These are phyloP conservation scores for Cystobasidium onofrii DNA, from an alignment of 768 basidiomycete species.

Conservation along the genomic window DNA sequence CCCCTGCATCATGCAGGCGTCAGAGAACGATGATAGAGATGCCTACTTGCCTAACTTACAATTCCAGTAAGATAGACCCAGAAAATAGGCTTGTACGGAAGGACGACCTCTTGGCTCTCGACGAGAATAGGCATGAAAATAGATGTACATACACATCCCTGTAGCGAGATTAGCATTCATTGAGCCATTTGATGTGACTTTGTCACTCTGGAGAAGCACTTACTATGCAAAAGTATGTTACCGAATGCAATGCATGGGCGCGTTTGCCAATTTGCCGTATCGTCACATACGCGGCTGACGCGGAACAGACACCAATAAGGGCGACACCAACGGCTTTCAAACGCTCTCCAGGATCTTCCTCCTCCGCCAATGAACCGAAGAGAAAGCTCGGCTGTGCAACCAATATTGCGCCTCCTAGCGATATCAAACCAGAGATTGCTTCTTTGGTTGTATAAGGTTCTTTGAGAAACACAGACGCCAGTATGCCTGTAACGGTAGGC, in stretches of 20 bases:
- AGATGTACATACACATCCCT: neutral
- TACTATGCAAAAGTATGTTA: constrained; percentile 56
- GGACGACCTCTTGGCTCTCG: constrained; percentile 9
- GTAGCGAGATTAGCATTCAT: too few species aligned
- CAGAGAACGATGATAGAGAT: too few species aligned
- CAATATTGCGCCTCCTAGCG: constrained; percentile 66
- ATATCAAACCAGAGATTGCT: constrained; percentile 50
- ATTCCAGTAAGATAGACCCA: constrained; percentile 21
- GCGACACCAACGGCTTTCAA: constrained; percentile 54
- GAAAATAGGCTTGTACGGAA: constrained; percentile 21
- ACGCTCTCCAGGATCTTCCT: constrained; percentile 45
- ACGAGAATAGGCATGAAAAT: constrained; percentile 15
- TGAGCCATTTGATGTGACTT: neutral
- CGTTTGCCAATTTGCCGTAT: constrained; percentile 66
- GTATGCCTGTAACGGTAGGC: constrained; percentile 61
- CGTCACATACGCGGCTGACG: constrained; percentile 57
- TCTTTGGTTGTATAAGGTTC: constrained; percentile 40
- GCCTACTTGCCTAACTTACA: too few species aligned
- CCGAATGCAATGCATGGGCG: constrained; percentile 65
- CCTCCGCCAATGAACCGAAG: constrained; percentile 51
- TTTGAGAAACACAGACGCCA: constrained; percentile 36
- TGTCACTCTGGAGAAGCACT: neutral
- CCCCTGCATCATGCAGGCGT: neutral
- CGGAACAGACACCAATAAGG: constrained; percentile 56
- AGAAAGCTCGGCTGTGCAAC: constrained; percentile 70